Evolutionary conservation across 768 basidiomycete species (phyloP).

Genomic region (Artomyces pyxidatus): DNA sequence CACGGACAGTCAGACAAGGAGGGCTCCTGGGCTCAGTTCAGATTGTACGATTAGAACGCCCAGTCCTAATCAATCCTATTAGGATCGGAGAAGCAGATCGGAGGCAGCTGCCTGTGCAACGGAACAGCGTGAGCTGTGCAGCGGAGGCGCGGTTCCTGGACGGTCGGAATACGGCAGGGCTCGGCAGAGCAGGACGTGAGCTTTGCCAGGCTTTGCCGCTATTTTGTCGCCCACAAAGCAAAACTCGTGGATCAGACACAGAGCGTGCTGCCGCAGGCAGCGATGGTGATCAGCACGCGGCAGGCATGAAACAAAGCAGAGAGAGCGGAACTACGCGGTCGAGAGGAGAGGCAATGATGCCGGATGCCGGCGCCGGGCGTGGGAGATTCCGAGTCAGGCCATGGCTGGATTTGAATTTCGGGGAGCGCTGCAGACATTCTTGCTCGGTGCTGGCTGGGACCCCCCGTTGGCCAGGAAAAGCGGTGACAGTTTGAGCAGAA

Average conservation of each 20-base stretch:
- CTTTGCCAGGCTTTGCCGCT: background rate
- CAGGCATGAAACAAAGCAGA: background rate
- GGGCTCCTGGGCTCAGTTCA: background rate
- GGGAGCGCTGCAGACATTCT: background rate
- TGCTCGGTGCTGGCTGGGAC: background rate
- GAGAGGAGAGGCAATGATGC: background rate
- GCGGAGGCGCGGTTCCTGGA: background rate
- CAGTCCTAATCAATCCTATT: background rate
- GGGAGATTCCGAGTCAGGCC: background rate
- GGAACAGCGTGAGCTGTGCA: background rate
- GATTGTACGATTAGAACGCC: background rate
- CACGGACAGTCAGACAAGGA: background rate
- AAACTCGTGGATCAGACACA: background rate
- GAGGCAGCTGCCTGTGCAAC: background rate
- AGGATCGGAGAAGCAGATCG: background rate
- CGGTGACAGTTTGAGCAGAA: no score
- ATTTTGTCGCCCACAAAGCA: no score
- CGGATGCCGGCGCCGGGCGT: background rate
- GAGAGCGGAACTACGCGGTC: no score
- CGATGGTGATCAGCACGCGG: background rate
- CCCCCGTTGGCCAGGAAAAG: background rate
- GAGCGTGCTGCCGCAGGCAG: background rate
- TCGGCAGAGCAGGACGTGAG: background rate
- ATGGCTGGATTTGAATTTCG: background rate
- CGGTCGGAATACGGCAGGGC: background rate